Evolutionary conservation across 1,284 basidiomycete species (phyloP).

Genomic region (Ustilago cynodontis): DNA sequence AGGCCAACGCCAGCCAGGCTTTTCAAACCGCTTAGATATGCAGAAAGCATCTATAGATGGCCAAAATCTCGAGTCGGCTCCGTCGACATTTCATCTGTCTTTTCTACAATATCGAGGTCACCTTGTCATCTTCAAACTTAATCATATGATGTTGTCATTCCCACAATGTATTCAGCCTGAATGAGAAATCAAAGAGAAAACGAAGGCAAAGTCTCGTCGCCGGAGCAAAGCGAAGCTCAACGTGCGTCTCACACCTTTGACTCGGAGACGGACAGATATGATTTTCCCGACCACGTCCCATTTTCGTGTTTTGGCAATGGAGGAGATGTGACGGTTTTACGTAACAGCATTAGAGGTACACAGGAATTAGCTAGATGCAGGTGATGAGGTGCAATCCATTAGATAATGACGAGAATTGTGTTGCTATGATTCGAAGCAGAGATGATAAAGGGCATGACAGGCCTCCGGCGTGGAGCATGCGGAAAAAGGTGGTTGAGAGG

Average conservation of each 20-base stretch:
- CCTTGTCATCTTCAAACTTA: not conserved
- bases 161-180: not conserved
- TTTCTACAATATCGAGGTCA: not conserved
- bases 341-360: slow-evolving; percentile 5
- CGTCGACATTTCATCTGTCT: no score
- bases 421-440: not conserved
- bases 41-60: not conserved
- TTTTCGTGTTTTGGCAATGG: not conserved
- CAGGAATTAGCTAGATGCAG: not conserved
- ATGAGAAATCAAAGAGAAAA: no score
- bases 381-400: not conserved
- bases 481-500: not conserved
- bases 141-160: not conserved
- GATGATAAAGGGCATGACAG: no score
- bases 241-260: not conserved
- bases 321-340: not conserved
- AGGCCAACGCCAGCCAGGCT: slow-evolving; percentile 45
- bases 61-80: not conserved
- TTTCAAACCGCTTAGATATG: slow-evolving; percentile 32
- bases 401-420: not conserved
- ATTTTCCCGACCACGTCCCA: not conserved
- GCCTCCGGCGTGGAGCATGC: no score
- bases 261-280: not conserved
- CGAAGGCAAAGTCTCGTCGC: no score
- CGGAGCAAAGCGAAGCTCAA: not conserved